Conservation (phyloP, 495 filamentous ascomycete species). For the Aspergillus conjunctus region DNA sequence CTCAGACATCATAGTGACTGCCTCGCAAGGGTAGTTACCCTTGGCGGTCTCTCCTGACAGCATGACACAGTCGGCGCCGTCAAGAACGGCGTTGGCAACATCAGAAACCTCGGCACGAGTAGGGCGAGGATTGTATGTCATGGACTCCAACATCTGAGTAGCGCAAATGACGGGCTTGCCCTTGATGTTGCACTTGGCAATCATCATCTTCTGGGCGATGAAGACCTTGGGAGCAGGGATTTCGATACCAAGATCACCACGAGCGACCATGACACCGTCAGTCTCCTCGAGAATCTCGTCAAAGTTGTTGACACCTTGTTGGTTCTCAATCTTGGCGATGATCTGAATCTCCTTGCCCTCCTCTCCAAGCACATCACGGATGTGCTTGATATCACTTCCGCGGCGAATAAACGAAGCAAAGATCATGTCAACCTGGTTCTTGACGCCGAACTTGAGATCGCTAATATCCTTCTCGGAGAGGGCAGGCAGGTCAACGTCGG, state of each 20-base stretch:
- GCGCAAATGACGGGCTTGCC: constrained; percentile 98
- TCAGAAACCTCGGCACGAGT: constrained; percentile 98
- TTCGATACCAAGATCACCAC: constrained; percentile 97
- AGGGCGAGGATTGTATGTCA: constrained; percentile 99
- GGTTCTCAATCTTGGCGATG: constrained; percentile 99
- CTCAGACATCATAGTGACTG: constrained; percentile 96
- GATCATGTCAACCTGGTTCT: constrained; percentile 98
- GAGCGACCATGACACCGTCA: constrained; percentile 99
- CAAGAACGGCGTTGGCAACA: constrained; percentile 95
- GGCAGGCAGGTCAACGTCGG: constrained; percentile 95
- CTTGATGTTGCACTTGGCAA: constrained; percentile 99
- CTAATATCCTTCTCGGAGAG: constrained; percentile 97
- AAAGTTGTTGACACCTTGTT: constrained; percentile 99
- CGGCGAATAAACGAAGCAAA: constrained; percentile 98
- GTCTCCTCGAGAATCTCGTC: constrained; percentile 94
- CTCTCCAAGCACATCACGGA: constrained; percentile 86
- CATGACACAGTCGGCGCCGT: constrained; percentile 99
- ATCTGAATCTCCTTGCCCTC: constrained; percentile 98
- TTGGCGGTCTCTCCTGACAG: constrained; percentile 98
- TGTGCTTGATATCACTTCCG: constrained; percentile 85
- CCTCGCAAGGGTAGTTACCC: constrained; percentile 89
- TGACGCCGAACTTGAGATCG: constrained; percentile 91
- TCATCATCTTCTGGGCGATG: constrained; percentile 99
- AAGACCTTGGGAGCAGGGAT: constrained; percentile 98
- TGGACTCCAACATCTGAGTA: constrained; percentile 93